Evolutionary conservation across 305 asterid species (phyloP).

Genomic region (Fraxinus nigra): DNA sequence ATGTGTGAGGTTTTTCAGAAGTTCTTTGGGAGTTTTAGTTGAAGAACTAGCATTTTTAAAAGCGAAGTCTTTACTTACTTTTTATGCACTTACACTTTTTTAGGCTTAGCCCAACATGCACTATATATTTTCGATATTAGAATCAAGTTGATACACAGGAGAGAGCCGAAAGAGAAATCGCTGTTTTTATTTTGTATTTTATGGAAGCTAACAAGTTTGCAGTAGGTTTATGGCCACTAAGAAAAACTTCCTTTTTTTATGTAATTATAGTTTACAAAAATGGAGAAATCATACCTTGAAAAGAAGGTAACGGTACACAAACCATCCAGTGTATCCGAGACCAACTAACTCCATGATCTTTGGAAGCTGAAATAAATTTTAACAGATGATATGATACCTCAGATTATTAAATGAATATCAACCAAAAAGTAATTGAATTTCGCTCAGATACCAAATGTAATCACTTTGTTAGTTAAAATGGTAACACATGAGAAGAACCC

Average conservation of each 20-base stretch:
- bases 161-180: not conserved
- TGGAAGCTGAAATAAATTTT: slow-evolving; percentile 60
- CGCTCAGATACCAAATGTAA: not conserved
- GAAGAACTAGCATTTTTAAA: not conserved
- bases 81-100: not conserved
- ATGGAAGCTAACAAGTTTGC: not conserved
- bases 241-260: not conserved
- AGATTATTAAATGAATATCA: not conserved
- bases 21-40: not conserved
- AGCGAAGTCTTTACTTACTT: not conserved
- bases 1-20: not conserved
- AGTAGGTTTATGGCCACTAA: not conserved
- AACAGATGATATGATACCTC: not conserved
- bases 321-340: slow-evolving; percentile 97
- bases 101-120: not conserved
- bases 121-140: not conserved
- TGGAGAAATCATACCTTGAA: slow-evolving; percentile 60
- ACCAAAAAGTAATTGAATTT: not conserved
- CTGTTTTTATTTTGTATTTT: not conserved
- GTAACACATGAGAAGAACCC: slow-evolving; percentile 24
- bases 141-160: not conserved
- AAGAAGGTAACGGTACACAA: slow-evolving; percentile 95
- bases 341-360: slow-evolving; percentile 96
- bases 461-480: not conserved
- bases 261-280: not conserved